Conservation (phyloP, 1,284 basidiomycete genomes). For the Tilletia horrida region DNA sequence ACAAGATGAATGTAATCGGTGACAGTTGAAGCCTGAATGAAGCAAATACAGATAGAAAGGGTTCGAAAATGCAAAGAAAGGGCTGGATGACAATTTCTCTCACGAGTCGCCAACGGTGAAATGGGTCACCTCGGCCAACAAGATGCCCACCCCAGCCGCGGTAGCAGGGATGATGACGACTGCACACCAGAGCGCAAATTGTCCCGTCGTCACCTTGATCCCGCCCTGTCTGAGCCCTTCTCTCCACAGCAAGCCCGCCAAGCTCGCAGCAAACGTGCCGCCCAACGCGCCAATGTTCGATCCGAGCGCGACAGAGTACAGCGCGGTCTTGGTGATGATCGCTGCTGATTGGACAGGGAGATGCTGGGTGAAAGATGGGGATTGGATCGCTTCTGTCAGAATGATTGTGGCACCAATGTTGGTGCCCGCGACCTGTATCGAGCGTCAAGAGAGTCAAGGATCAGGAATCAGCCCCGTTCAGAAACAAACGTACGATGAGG, state of each 20-base stretch:
- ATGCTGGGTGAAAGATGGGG: conserved; percentile 34
- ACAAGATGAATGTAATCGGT: no score
- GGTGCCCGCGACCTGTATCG: conserved; percentile 72
- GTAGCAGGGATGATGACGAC: conserved; percentile 55
- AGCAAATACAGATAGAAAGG: no score
- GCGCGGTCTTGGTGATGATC: conserved; percentile 54
- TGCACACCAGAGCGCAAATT: conserved; percentile 74
- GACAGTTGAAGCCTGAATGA: no score
- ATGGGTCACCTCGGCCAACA: conserved; percentile 48
- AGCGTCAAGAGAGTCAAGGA: no score
- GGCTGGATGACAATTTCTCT: no score
- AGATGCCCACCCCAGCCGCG: conserved; percentile 48
- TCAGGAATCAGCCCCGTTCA: no score
- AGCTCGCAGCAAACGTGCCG: conserved; percentile 81
- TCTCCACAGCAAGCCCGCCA: conserved; percentile 86
- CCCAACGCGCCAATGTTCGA: conserved; percentile 90
- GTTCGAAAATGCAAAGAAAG: background rate
- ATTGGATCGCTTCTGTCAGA: conserved; percentile 65
- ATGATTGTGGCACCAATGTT: conserved; percentile 96
- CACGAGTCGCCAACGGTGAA: conserved; percentile 23
- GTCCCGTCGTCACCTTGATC: conserved; percentile 65
- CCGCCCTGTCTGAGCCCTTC: conserved; percentile 74
- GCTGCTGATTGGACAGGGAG: conserved; percentile 14
- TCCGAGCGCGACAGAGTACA: conserved; percentile 70
- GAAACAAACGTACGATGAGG: no score